Percentiles rank a stretch among this genome's conserved stretches.
Conservation (phyloP, 139 green algal genomes). For the Tetradesmus obliquus region DNA sequence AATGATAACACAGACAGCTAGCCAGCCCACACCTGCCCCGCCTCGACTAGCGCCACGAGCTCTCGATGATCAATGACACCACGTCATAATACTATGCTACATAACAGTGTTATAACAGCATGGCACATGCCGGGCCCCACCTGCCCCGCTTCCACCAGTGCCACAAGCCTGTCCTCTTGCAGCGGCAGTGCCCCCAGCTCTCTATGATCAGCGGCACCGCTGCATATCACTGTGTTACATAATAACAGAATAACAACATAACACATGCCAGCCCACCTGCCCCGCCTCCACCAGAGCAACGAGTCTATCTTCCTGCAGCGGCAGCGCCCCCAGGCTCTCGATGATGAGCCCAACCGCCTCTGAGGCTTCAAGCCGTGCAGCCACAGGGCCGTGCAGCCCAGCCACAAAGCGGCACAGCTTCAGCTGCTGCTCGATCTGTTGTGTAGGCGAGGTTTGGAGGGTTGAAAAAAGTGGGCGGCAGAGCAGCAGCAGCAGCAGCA, state of each 20-base stretch:
- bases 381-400: conserved; percentile 53
- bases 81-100: too few relatives aligned
- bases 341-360: conserved; percentile 50
- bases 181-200: conserved; percentile 44
- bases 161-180: conserved; percentile 69
- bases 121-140: too few relatives aligned
- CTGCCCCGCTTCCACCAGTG: conserved; percentile 71
- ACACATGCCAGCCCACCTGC: conserved; percentile 35
- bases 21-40: conserved; percentile 57
- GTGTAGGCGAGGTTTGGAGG: too few relatives aligned
- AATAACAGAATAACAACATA: too few relatives aligned
- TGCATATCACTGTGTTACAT: background rate
- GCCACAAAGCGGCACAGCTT: conserved; percentile 73
- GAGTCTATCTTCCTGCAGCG: conserved; percentile 65
- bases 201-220: conserved; percentile 58
- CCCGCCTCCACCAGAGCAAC: conserved; percentile 67
- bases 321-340: conserved; percentile 51
- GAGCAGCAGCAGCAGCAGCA: too few relatives aligned
- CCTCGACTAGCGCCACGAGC: conserved; percentile 68
- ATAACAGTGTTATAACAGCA: too few relatives aligned
- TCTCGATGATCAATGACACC: conserved; percentile 62
- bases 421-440: conserved; percentile 72
- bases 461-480: too few relatives aligned
- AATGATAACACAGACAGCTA: background rate
- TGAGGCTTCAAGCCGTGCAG: background rate